Evolutionary conservation across 2,329 filamentous ascomycete genomes (phyloP), one percentile per base, ranked within the genome.

Genomic region (Phialophora verrucosa): DNA sequence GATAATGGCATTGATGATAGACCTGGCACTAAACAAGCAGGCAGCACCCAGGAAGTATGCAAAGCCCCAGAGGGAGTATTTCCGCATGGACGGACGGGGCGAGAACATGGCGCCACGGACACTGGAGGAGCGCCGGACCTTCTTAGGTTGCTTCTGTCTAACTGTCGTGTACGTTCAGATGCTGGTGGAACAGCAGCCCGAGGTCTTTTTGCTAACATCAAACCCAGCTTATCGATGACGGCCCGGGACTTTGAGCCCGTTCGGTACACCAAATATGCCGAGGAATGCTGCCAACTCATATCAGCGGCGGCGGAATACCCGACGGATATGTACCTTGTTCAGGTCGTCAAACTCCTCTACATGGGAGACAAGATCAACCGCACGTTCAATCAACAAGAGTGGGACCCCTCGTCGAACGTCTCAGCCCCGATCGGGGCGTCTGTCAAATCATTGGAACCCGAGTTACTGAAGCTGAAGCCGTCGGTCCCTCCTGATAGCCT

Each of bases 251-350:
- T 82, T 4, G 82, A 86, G 14, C 76, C 83, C 0, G 78, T 84
- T 75, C 80, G 78, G n/a, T 87, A 83, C 59, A 83, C 83, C 0
- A 76, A 77, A 4, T 87, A 87, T 62, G 77, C 85, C 1, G 80
- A 84, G 11, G 80, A 83, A 60, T 87, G 84, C 59, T 72, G 86
- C 4, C 75, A 74, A 2, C 76, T 82, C 2, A 74, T 88, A 0
- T 78, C 84, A 25, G 73, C 78, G 0, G 73, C 75, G 0, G 70
- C 70, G 5, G 84, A 87, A 62, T 81, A 78, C 62, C 77, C 82
- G 7, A 81, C 80, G 0, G 86, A 88, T 59, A 64, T 73, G 0
- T 76, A 79, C 1, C 76, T 86, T 0, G 76, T 83, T 0, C 77
- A 83, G 11, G 74, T 86, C 0, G 77, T 86, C 6, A 79, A 80